Conservation (phyloP, 495 filamentous ascomycete genomes). For the Amorphotheca resinae region DNA sequence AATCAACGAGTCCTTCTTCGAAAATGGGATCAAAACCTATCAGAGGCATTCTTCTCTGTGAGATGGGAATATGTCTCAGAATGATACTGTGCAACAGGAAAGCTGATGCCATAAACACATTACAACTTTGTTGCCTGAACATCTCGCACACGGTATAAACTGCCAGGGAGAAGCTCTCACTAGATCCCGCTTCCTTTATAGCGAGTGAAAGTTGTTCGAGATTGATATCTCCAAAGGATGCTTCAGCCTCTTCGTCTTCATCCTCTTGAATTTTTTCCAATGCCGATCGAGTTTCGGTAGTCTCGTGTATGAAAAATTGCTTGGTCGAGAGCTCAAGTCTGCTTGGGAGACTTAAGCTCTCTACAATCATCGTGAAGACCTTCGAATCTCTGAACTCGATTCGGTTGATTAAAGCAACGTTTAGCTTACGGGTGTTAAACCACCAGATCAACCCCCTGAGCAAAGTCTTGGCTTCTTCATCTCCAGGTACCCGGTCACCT, state of each 20-base stretch:
- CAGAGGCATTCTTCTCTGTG: constrained; percentile 18
- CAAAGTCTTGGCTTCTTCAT: constrained; percentile 18
- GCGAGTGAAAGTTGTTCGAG: constrained; percentile 4
- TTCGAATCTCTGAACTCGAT: constrained; percentile 50
- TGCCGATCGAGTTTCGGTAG: constrained; percentile 1
- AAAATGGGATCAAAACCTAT: constrained; percentile 16
- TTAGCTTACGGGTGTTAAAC: constrained; percentile 37
- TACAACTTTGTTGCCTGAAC: constrained; percentile 9
- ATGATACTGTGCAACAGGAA: constrained; percentile 24
- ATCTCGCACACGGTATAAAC: constrained; percentile 10
- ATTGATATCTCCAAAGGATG: constrained; percentile 1
- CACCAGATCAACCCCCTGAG: constrained; percentile 36
- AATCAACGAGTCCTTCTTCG: constrained; percentile 12
- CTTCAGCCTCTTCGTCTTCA: not conserved
- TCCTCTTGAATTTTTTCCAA: constrained; percentile 1
- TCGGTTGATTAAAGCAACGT: constrained; percentile 46
- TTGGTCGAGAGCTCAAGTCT: constrained; percentile 6
- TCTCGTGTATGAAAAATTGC: constrained; percentile 5
- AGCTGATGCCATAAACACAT: constrained; percentile 17
- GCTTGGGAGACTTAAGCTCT: constrained; percentile 17
- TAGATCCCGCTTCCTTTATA: constrained; percentile 3
- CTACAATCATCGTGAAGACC: constrained; percentile 38
- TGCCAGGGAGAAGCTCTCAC: constrained; percentile 9
- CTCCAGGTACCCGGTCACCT: not conserved
- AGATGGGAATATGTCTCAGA: constrained; percentile 18